Evolutionary conservation across 305 asterid genomes (phyloP), one percentile per base, ranked within the genome.

Genomic region (Salvia sclarea): DNA sequence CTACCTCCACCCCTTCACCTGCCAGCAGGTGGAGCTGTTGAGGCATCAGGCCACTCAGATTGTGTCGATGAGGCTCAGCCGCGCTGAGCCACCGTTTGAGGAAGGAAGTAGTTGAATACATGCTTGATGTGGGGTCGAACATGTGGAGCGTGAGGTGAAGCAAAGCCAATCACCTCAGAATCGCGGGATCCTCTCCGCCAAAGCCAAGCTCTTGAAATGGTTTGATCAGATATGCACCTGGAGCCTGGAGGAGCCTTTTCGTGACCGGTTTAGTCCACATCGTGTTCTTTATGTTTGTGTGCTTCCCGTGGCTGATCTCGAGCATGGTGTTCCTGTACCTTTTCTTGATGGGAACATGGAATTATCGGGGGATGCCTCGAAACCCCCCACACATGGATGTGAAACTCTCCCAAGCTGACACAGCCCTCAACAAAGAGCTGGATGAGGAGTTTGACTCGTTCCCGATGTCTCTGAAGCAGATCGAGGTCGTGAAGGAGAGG

Each of bases 71-170:
- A 78, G 91, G 84, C 73, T 91, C 44, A 70, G 83, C 71, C 84
- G 98, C 0, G 83, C 98, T 0, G 98, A 91, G 76, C 98, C 98
- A 0, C 96, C 95, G 0, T 41, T n/a, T 91, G 62, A 79, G 94
- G 61, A 91, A 81, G 57, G 98, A 91, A 72, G 87, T 80, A 8
- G 94, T 89, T 24, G 98, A 89, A 43, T 91, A 84, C 52, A 91
- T 91, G 98, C 94, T 89, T 10, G 98, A 91, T 16, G 96, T 87
- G 3, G 95, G 98, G 3, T 89, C 98, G 5, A 87, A 89, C 78
- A 67, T 79, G 85, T 91, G 96, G 96, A 89, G 98, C 11, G 83
- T 91, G 31, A 74, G 98, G 61, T 74, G 95, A 71, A 83, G 95
- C 83, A 91, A 85, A 74, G 98, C 90, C n/a, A 89, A 85, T 58